Evolutionary conservation across 2,329 filamentous ascomycete genomes (phyloP), one percentile per base, ranked within the genome.

Genomic region (Colletotrichum cuscutae): DNA sequence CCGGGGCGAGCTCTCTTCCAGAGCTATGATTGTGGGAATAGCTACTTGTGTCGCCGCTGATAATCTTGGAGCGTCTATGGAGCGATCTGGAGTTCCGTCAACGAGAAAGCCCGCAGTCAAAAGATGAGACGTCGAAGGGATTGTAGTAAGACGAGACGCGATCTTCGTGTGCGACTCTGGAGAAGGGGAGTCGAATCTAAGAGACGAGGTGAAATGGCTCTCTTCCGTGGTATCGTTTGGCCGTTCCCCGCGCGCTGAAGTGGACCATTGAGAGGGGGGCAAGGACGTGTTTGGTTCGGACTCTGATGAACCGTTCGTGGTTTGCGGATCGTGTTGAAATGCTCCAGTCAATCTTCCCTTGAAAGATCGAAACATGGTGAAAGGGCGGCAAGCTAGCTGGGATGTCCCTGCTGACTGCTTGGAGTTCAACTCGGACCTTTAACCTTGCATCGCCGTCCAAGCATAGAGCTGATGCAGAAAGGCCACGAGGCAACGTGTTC

Each of bases 341-440:
- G 77, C 65, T 30, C 72, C 72, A 46, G 72, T 76, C n/a, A 76
- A 76, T 69, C 75, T 78, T 58, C 75, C 76, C 65, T 74, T 77
- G 24, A 76, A 59, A 58, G 75, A 76, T 61, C 74, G 74, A 46
- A 81, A 75, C 79, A 81, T 62, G 53, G 13, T 26, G 53, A 35
- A 49, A 32, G 15, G 30, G 42, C 30, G 19, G 24, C 26, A n/a
- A 9, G n/a, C 42, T 59, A 9, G 53, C 70, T 24, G 56, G 71
- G 66, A 9, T 62, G 35, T 19, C 54, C 71, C 60, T 58, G 49
- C n/a, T 26, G 13, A 35, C n/a, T 65, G 71, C 71, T 71, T 73
- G 56, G 37, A 60, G 56, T n/a, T 13, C 49, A n/a, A 26, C 71
- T 70, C 56, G 67, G 71, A 46, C 66, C 71, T 19, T 61, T 8